These are phyloP conservation scores for Hyphopichia khmerensis DNA, from an alignment of 1,139 yeast genomes.

Conservation along the genomic window DNA sequence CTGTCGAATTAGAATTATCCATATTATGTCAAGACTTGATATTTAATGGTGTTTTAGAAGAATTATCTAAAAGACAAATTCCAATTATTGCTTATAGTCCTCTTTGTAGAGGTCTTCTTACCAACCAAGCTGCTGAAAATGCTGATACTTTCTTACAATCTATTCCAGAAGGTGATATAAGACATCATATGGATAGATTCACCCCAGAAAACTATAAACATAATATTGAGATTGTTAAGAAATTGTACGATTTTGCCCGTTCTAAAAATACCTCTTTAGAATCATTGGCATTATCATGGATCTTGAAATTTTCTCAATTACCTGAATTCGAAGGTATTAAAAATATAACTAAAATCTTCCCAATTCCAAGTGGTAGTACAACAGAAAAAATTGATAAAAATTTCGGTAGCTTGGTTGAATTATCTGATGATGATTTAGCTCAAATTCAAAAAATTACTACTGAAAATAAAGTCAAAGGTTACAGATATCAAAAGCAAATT, in stretches of 20 bases:
- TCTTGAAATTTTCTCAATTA: slow-evolving; percentile 36
- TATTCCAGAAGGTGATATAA: slow-evolving; percentile 54
- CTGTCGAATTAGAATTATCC: slow-evolving; percentile 77
- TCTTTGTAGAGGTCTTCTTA: slow-evolving; percentile 72
- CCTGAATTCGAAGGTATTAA: slow-evolving; percentile 29
- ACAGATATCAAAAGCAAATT: slow-evolving; percentile 39
- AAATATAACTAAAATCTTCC: slow-evolving; percentile 58
- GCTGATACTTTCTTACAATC: slow-evolving; percentile 30
- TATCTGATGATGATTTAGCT: slow-evolving; percentile 53
- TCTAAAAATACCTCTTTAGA: slow-evolving; percentile 50
- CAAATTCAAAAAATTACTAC: slow-evolving; percentile 46
- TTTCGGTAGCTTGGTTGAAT: slow-evolving; percentile 38
- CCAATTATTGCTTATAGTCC: slow-evolving; percentile 82
- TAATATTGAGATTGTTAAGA: slow-evolving; percentile 49
- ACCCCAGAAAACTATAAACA: slow-evolving; percentile 51
- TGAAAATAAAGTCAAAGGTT: slow-evolving; percentile 44
- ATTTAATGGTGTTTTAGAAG: slow-evolving; percentile 59
- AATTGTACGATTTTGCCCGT: slow-evolving; percentile 50
- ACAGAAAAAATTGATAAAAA: slow-evolving; percentile 60
- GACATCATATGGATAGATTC: slow-evolving; percentile 58
- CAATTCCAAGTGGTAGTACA: slow-evolving; percentile 77
- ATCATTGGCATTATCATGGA: slow-evolving; percentile 75
- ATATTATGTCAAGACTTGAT: slow-evolving; percentile 61
- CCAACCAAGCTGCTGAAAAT: slow-evolving; percentile 53
- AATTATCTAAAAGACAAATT: slow-evolving; percentile 44